Evolutionary conservation across 2,329 filamentous ascomycete genomes (phyloP).

Genomic region (Nemania bipapillata): DNA sequence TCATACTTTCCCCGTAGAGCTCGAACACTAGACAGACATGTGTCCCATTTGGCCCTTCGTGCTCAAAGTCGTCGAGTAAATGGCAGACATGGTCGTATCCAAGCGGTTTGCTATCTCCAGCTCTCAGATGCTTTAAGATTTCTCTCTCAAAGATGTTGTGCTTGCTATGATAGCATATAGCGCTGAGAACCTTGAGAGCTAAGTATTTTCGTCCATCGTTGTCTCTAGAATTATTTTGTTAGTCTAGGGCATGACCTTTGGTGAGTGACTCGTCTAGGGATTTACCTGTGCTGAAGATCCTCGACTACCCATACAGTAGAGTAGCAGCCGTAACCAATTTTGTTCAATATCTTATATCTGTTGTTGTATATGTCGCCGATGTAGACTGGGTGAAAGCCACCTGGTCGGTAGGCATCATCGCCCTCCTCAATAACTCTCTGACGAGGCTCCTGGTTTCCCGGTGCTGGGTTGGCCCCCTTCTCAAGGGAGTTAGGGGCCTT

Average conservation of each 20-base stretch:
- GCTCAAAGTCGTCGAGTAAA: constrained; percentile 44
- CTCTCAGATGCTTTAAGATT: constrained; percentile 37
- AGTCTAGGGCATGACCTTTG: not conserved
- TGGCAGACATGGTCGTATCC: constrained; percentile 42
- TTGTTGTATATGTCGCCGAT: constrained; percentile 38
- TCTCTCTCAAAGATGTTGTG: constrained; percentile 39
- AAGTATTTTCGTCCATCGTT: constrained; percentile 5
- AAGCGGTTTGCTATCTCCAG: constrained; percentile 1
- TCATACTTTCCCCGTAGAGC: constrained; percentile 44
- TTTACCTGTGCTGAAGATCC: constrained; percentile 19
- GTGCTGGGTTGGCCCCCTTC: not conserved
- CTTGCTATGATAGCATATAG: constrained; percentile 32
- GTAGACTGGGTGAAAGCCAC: constrained; percentile 39
- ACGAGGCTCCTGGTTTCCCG: not conserved
- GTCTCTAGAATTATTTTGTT: not conserved
- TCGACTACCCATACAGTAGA: constrained; percentile 35
- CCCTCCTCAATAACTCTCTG: constrained; percentile 11
- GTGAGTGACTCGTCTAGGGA: not conserved
- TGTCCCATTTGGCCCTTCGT: constrained; percentile 41
- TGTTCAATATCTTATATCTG: constrained; percentile 37
- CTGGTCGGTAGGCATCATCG: constrained; percentile 7
- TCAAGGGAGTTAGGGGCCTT: not conserved
- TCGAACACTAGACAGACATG: constrained; percentile 47
- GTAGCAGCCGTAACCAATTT: constrained; percentile 37
- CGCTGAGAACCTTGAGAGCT: constrained; percentile 37